Conservation (phyloP, 768 basidiomycete species). For the Tricholoma sp. region DNA sequence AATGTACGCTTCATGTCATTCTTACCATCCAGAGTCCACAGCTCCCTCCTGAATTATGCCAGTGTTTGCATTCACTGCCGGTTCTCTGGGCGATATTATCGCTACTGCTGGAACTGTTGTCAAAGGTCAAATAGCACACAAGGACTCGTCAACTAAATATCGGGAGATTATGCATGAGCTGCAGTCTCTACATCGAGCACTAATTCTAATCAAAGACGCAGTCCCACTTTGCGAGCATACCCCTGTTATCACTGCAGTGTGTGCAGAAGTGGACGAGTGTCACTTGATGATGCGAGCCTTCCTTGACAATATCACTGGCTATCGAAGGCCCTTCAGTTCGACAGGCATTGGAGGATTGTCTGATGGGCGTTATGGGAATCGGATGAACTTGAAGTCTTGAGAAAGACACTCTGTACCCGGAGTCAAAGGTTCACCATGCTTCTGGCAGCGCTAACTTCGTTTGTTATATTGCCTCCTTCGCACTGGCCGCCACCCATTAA, state of each 20-base stretch:
- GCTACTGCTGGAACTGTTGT: neutral
- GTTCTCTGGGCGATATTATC: neutral
- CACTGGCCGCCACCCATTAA: neutral
- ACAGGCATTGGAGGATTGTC: neutral
- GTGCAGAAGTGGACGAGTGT: neutral
- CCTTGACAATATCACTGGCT: neutral
- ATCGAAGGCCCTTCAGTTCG: neutral
- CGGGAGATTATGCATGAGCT: neutral
- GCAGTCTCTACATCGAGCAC: neutral
- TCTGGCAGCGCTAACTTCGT: neutral
- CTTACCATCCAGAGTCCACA: neutral
- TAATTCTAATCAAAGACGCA: neutral
- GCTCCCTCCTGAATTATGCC: neutral
- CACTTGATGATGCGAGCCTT: neutral
- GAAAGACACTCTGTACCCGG: neutral
- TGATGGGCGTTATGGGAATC: neutral
- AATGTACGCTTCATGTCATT: neutral
- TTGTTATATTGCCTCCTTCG: neutral
- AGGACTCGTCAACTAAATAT: neutral
- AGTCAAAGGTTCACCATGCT: neutral
- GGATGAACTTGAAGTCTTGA: neutral
- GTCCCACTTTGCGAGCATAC: neutral
- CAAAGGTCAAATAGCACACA: neutral
- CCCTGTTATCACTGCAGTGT: neutral
- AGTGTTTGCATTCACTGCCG: neutral